Percentiles rank a stretch among this genome's conserved stretches.
Evolutionary conservation across 352 stramenopile species (phyloP).

Genomic region (Phytophthora sp.): DNA sequence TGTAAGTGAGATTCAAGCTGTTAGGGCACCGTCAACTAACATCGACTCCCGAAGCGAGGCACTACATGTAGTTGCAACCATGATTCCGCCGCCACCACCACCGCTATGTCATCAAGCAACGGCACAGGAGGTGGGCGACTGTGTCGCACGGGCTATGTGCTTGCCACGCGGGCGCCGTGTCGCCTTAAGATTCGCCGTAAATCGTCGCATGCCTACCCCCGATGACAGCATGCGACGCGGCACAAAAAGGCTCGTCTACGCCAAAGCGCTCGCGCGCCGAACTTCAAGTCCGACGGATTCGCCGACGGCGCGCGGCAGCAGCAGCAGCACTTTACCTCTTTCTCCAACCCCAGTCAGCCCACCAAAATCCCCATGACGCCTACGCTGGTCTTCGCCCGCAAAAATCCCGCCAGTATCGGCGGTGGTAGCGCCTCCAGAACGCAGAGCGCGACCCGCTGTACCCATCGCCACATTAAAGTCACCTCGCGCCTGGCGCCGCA

Average conservation of each 20-base stretch:
- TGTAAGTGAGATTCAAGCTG: slow-evolving; percentile 14
- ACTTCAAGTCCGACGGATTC: slow-evolving; percentile 19
- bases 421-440: background rate
- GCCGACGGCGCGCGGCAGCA: background rate
- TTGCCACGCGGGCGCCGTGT: slow-evolving; percentile 12
- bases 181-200: background rate
- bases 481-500: slow-evolving; percentile 37
- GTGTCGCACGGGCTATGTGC: background rate
- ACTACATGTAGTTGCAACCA: background rate
- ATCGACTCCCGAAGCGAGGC: background rate
- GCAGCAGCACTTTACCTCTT: slow-evolving; percentile 5
- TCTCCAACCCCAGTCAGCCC: background rate
- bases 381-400: slow-evolving; percentile 17
- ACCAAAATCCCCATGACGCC: slow-evolving; percentile 19
- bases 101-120: background rate
- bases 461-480: slow-evolving; percentile 34
- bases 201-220: background rate
- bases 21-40: too few relatives aligned
- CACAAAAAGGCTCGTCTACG: slow-evolving; percentile 16
- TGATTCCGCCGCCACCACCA: background rate
- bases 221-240: slow-evolving; percentile 41
- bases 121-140: background rate
- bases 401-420: background rate
- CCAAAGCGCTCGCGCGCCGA: background rate
- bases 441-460: background rate